phyloP scores from a whole-genome alignment of 768 basidiomycete species.

The Ephemerocybe angulata region DNA sequence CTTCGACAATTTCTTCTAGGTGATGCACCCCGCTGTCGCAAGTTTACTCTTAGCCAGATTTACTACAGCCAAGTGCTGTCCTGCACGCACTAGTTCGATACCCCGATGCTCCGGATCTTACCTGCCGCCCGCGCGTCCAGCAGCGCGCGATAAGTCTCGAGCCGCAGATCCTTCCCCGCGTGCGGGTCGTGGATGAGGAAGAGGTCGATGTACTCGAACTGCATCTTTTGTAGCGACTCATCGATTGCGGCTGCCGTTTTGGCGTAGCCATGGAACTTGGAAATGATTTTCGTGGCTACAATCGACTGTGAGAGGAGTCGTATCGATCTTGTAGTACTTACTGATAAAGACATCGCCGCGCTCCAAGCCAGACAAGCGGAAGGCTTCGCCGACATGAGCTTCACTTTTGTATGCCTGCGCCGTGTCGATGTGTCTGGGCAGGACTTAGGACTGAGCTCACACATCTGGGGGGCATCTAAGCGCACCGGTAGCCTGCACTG shows the following conservation, averaged over 20 bases:
- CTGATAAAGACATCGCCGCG: constrained; percentile 71
- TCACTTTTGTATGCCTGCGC: constrained; percentile 71
- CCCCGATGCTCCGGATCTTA: constrained; percentile 70
- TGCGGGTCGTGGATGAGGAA: constrained; percentile 73
- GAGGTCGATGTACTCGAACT: constrained; percentile 42
- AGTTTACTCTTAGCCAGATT: too few species aligned
- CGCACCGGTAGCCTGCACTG: constrained; percentile 57
- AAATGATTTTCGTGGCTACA: constrained; percentile 67
- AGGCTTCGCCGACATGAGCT: constrained; percentile 54
- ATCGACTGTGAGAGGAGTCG: too few species aligned
- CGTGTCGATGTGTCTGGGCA: constrained; percentile 63
- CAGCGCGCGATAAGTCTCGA: constrained; percentile 71
- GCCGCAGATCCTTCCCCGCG: constrained; percentile 57
- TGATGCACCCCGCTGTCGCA: constrained; percentile 59
- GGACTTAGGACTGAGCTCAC: too few species aligned
- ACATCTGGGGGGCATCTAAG: too few species aligned
- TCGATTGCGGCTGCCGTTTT: constrained; percentile 56
- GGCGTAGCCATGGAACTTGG: constrained; percentile 53
- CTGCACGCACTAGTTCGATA: constrained; percentile 71
- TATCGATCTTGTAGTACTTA: constrained; percentile 29
- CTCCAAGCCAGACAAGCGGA: constrained; percentile 51
- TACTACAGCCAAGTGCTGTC: not conserved
- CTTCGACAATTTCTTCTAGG: constrained; percentile 65
- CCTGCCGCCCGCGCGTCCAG: constrained; percentile 58
- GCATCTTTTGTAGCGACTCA: constrained; percentile 54